phyloP scores from a whole-genome alignment of 2,329 filamentous ascomycete genomes.

The Botryotinia convoluta region DNA sequence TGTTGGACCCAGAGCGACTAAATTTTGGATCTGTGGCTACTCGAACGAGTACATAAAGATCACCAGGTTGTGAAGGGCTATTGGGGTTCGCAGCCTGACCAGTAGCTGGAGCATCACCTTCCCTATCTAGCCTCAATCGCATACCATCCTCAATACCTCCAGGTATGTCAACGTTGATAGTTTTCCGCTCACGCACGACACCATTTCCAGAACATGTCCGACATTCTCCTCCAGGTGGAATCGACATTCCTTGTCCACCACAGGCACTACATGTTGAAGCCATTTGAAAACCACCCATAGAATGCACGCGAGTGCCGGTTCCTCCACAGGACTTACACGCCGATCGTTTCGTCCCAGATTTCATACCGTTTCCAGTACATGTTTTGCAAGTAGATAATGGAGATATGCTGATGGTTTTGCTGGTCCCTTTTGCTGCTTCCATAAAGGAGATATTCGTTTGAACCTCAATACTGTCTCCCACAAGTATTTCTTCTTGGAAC shows the following conservation, averaged over 20 bases:
- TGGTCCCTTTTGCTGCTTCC: slow-evolving; percentile 89
- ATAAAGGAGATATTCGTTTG: slow-evolving; percentile 91
- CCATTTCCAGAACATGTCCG: slow-evolving; percentile 76
- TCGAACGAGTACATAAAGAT: slow-evolving; percentile 86
- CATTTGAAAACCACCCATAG: slow-evolving; percentile 96
- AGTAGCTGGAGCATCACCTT: slow-evolving; percentile 82
- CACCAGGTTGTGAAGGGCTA: slow-evolving; percentile 68
- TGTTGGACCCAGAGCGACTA: slow-evolving; percentile 80
- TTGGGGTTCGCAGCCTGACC: slow-evolving; percentile 64
- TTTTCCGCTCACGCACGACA: slow-evolving; percentile 78
- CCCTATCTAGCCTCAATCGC: slow-evolving; percentile 78
- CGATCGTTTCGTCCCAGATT: slow-evolving; percentile 70
- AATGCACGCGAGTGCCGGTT: slow-evolving; percentile 81
- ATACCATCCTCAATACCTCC: slow-evolving; percentile 96
- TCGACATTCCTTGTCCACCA: slow-evolving; percentile 71
- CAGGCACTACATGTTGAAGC: slow-evolving; percentile 82
- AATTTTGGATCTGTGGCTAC: slow-evolving; percentile 91
- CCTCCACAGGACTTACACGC: slow-evolving; percentile 81
- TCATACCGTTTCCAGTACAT: slow-evolving; percentile 80
- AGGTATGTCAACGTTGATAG: slow-evolving; percentile 86
- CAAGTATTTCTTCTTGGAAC: slow-evolving; percentile 75
- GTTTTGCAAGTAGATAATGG: slow-evolving; percentile 79
- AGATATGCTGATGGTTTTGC: slow-evolving; percentile 82
- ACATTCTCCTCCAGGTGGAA: slow-evolving; percentile 80
- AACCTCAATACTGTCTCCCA: slow-evolving; percentile 96